Conservation (phyloP, 768 basidiomycete species). For the Tricholoma saponaceum region DNA sequence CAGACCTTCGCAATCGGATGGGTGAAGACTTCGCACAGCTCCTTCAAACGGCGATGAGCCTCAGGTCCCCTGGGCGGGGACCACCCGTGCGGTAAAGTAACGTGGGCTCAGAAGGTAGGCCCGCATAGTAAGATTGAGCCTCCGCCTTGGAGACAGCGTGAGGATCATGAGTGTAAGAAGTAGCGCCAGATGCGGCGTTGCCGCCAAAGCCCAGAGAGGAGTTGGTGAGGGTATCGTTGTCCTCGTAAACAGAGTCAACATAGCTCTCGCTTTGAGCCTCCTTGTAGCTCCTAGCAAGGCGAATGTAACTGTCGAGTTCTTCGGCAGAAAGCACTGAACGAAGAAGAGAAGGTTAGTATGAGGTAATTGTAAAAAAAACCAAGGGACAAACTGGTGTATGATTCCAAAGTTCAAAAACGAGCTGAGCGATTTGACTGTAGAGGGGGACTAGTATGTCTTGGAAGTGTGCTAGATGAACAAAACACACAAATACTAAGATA, state of each 20-base stretch:
- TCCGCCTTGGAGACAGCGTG: conserved; percentile 10
- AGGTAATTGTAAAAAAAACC: neutral
- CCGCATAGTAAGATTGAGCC: conserved; percentile 18
- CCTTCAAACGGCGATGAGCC: conserved; percentile 22
- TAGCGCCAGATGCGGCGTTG: conserved; percentile 7
- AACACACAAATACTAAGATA: neutral
- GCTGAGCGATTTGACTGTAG: too few relatives aligned
- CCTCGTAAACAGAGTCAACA: neutral
- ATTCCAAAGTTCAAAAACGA: neutral
- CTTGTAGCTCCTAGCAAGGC: neutral
- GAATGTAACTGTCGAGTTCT: neutral
- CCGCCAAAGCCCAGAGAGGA: neutral
- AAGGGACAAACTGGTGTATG: neutral
- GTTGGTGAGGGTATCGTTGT: neutral
- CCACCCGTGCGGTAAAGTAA: conserved; percentile 26
- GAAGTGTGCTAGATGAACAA: neutral
- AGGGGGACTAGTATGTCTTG: too few relatives aligned
- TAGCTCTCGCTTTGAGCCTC: neutral
- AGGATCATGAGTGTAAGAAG: conserved; percentile 15
- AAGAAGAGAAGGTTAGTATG: neutral
- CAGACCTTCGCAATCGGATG: conserved; percentile 29
- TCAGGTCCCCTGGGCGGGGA: conserved; percentile 16
- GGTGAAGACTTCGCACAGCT: conserved; percentile 25
- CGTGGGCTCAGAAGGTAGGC: conserved; percentile 23
- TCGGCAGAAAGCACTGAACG: neutral